Evolutionary conservation across 1,139 yeast species (phyloP), one percentile per base, ranked within the genome.

Genomic region (Nakaseomyces kungkrabaensis): DNA sequence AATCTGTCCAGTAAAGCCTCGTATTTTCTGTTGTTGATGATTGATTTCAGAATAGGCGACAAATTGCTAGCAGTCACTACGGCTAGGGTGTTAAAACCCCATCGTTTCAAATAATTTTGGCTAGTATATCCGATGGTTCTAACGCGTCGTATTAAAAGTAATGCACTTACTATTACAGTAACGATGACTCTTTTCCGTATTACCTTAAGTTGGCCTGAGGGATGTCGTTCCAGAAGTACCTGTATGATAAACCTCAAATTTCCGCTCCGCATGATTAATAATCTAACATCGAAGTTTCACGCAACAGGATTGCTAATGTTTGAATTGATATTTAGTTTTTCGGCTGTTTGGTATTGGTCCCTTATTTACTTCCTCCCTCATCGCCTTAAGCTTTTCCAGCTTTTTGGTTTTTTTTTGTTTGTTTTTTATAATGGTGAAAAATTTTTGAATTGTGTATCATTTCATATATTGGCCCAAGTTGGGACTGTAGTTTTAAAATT

Each of bases 401-500:
- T 29, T 29, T 29, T 6, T 29, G 6, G 6, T 29, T 6, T 7
- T 29, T 29, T 29, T 29, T 29, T 29, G 31, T 9, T 11, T 33
- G n/a, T 9, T 13, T 36, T 17, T 17, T 17, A 3, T 36, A 5
- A 8, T 33, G n/a, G 36, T n/a, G 36, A 33, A 33, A 33, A 33
- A 11, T 3, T 1, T 8, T 33, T 17, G 25, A 36, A 17, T 13
- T 29, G 9, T 7, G 31, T 17, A 29, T 29, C 9, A 29, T 29
- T 9, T 29, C 31, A 29, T 36, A 29, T 48, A 9, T 47, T 27
- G 11, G 52, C 90, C 97, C 97, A 90, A 7, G 75, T 78, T 0
- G 97, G 97, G 46, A 78, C 70, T 5, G 76, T 78, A 0, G 96
- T 87, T 54, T 79, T 74, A 64, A 82, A 85, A 3, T 78, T 69